These are phyloP conservation scores for Chaetomiaceae sp. DNA, from an alignment of 2,329 filamentous ascomycete genomes.

Conservation along the genomic window DNA sequence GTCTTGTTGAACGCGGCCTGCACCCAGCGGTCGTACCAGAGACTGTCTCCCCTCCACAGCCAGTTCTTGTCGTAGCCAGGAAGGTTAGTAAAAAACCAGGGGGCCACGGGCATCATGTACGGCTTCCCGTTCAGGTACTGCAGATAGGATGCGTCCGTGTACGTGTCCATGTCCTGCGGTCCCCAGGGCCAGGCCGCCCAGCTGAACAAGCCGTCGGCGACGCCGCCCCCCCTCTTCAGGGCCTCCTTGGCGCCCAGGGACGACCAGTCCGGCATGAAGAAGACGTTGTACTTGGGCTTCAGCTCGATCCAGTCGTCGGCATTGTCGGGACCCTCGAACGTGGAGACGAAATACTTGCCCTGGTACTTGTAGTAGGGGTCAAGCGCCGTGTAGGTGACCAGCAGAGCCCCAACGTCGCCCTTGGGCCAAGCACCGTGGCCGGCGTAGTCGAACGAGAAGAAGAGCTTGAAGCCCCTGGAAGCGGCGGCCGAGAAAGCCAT, in stretches of 20 bases:
- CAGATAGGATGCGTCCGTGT: constrained; percentile 34
- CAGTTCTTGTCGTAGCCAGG: constrained; percentile 40
- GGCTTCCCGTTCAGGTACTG: constrained; percentile 33
- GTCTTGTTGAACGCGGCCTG: constrained; percentile 34
- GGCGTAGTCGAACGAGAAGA: constrained; percentile 1
- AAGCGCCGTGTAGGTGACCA: neutral
- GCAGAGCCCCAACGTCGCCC: neutral
- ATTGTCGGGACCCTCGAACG: constrained; percentile 45
- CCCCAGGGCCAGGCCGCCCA: constrained; percentile 38
- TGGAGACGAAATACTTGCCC: constrained; percentile 43
- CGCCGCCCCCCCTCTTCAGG: constrained; percentile 15
- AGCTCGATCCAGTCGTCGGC: constrained; percentile 42
- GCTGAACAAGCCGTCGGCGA: constrained; percentile 35
- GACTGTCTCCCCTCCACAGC: constrained; percentile 47
- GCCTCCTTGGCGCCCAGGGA: constrained; percentile 34
- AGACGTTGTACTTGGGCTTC: constrained; percentile 29
- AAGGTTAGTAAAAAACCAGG: constrained; percentile 54
- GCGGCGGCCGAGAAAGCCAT: neutral
- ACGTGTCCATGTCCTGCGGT: constrained; percentile 28
- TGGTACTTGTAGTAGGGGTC: neutral
- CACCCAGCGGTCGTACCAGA: constrained; percentile 55
- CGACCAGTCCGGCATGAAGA: constrained; percentile 47
- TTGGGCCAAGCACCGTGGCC: neutral
- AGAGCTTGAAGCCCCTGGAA: neutral
- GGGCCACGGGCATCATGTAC: constrained; percentile 52